phyloP scores from a whole-genome alignment of 2,329 filamentous ascomycete species.

The Aspergillus sp. region DNA sequence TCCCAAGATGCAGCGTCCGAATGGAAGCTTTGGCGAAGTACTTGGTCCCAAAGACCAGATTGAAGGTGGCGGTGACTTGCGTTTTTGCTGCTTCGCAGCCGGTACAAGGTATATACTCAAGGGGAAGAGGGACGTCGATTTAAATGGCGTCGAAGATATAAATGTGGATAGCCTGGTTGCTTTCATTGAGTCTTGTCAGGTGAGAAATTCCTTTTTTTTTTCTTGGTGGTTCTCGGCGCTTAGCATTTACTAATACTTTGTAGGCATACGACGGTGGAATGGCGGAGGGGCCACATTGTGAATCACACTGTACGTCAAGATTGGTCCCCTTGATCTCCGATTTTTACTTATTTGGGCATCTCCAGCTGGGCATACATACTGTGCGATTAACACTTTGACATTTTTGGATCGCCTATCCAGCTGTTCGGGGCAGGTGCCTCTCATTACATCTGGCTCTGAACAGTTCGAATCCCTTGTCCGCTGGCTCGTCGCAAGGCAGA shows the following conservation, averaged over 20 bases:
- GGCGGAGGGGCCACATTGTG: slow-evolving; percentile 72
- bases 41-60: slow-evolving; percentile 60
- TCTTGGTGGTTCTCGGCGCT: not conserved
- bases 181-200: slow-evolving; percentile 69
- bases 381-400: slow-evolving; percentile 73
- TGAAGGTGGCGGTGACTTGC: slow-evolving; percentile 79
- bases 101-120: slow-evolving; percentile 79
- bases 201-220: slow-evolving; percentile 22
- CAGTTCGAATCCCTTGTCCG: slow-evolving; percentile 41
- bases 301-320: slow-evolving; percentile 69
- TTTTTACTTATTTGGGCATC: slow-evolving; percentile 16
- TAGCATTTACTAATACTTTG: slow-evolving; percentile 26
- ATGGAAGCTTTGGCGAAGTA: slow-evolving; percentile 91
- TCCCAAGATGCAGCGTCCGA: slow-evolving; percentile 68
- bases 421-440: slow-evolving; percentile 20
- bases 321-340: not conserved
- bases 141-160: slow-evolving; percentile 67
- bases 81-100: slow-evolving; percentile 83
- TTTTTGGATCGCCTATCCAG: slow-evolving; percentile 66
- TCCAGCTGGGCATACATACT: slow-evolving; percentile 85
- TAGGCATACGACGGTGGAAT: slow-evolving; percentile 84
- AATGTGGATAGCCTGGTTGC: slow-evolving; percentile 67
- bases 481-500: slow-evolving; percentile 67
- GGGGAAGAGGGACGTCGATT: slow-evolving; percentile 57
- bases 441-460: slow-evolving; percentile 28